Base-by-base conservation (phyloP, 1,139 yeast genomes). In the Debaryomyces udenii region DNA sequence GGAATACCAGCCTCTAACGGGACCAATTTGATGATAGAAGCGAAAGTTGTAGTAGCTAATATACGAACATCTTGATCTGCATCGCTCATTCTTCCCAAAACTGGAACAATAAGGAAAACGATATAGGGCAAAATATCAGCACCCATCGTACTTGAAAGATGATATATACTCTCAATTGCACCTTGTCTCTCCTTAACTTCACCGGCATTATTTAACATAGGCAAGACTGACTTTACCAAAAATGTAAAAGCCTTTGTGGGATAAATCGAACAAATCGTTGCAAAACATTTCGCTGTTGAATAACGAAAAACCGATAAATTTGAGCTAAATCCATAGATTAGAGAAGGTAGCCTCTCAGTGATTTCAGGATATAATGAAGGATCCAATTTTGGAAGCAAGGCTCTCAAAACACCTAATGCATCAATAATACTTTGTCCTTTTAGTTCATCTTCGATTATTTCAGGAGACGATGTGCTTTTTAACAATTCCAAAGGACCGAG, bases 1-100 rank as follows among this genome's bases (percentile, higher is more conserved):
- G 96, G 93, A 35, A 94, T 91, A 56, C 99, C 99, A 6, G 96
- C 95, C 66, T 94, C 99, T 46, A 94, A 75, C 4, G 99, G 99
- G 16, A 93, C 98, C 47, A 94, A 71, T 59, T 93, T 94, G 53
- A 94, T 93, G 46, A 94, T 89, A 0, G 96, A 84, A 0, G 99
- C 99, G 76, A 94, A 94, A 0, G 99, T 89, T 0, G 97, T 89
- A 0, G 99, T 91, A 0, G 99, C 96, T 41, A 94, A 67, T 15
- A 86, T 76, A 55, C 99, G 80, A n/a, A 91, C 84, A 59, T 90
- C 96, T 42, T 78, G 79, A 57, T 91, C 90, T 2, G 96, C 76
- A 64, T 94, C 99, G 72, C 97, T 90, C 99, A 94, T 94, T 61
- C 99, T 79, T 38, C 99, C 99, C 53, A 94, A 71, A 1, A 93